These are phyloP conservation scores for Xenosphaeropsis pyriputrescens DNA, from an alignment of 2,329 filamentous ascomycete species.

Conservation along the genomic window DNA sequence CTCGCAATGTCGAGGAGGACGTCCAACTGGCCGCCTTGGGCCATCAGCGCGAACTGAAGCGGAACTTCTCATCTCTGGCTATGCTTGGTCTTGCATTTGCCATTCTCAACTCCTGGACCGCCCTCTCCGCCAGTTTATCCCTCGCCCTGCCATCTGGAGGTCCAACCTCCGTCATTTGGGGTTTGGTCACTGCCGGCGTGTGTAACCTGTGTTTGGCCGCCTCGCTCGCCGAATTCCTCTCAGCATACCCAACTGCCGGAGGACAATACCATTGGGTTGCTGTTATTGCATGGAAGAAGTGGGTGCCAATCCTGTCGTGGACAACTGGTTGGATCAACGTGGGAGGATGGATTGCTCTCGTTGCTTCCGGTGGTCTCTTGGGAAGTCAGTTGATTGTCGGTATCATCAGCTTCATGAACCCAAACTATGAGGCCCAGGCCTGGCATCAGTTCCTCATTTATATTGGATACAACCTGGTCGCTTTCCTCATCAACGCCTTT, in stretches of 20 bases:
- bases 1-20: conserved; percentile 20
- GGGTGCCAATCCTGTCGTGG: conserved; percentile 37
- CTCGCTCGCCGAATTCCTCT: conserved; percentile 13
- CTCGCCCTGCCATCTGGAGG: conserved; percentile 58
- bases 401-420: conserved; percentile 19
- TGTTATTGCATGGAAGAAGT: conserved; percentile 29
- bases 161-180: conserved; percentile 59
- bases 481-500: conserved; percentile 31
- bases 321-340: conserved; percentile 32
- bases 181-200: conserved; percentile 40
- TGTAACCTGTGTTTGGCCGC: conserved; percentile 37
- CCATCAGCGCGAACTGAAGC: conserved; percentile 30
- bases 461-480: conserved; percentile 24
- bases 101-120: conserved; percentile 42
- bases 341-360: conserved; percentile 27
- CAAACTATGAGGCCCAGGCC: conserved; percentile 17
- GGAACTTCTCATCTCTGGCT: conserved; percentile 36
- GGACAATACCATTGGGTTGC: conserved; percentile 44
- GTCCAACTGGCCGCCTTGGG: conserved; percentile 38
- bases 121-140: conserved; percentile 25
- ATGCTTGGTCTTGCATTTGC: conserved; percentile 45
- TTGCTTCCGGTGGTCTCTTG: conserved; percentile 25
- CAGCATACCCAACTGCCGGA: conserved; percentile 34
- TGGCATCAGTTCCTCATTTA: conserved; percentile 28
- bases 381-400: conserved; percentile 28